A percentile compares a stretch with the other conserved stretches of the same genome.
These are phyloP conservation scores for Teratosphaeria pseudoeucalypti DNA, from an alignment of 2,329 filamentous ascomycete species.

Conservation along the genomic window DNA sequence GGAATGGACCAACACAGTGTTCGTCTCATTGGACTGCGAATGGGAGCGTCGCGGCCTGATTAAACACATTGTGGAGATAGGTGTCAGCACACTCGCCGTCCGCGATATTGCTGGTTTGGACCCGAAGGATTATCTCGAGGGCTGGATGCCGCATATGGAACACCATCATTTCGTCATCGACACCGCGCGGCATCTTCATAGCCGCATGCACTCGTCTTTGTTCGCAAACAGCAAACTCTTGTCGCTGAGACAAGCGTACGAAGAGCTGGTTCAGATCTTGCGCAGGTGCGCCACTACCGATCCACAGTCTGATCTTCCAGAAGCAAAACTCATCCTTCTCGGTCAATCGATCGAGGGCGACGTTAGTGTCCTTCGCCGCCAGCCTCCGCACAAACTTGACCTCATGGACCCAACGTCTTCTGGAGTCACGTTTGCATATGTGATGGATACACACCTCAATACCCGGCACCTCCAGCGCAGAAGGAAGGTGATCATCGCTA, in stretches of 20 bases:
- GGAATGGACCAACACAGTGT: conserved; percentile 30
- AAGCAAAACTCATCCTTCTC: conserved; percentile 41
- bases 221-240: conserved; percentile 8
- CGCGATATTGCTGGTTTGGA: conserved; percentile 40
- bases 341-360: conserved; percentile 62
- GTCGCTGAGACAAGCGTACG: background rate
- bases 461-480: background rate
- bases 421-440: conserved; percentile 32
- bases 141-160: conserved; percentile 57
- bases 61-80: conserved; percentile 66
- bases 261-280: background rate
- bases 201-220: conserved; percentile 1
- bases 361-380: conserved; percentile 50
- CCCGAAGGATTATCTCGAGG: conserved; percentile 49
- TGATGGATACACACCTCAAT: conserved; percentile 41
- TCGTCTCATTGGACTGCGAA: conserved; percentile 73
- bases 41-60: conserved; percentile 54
- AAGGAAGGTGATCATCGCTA: background rate
- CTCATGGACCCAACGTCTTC: conserved; percentile 1
- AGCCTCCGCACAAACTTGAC: conserved; percentile 26
- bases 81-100: conserved; percentile 67
- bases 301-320: background rate
- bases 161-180: conserved; percentile 9
- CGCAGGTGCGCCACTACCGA: background rate
- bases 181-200: background rate